phyloP scores from a whole-genome alignment of 1,139 yeast species.

The Yamadazyma aaseri region DNA sequence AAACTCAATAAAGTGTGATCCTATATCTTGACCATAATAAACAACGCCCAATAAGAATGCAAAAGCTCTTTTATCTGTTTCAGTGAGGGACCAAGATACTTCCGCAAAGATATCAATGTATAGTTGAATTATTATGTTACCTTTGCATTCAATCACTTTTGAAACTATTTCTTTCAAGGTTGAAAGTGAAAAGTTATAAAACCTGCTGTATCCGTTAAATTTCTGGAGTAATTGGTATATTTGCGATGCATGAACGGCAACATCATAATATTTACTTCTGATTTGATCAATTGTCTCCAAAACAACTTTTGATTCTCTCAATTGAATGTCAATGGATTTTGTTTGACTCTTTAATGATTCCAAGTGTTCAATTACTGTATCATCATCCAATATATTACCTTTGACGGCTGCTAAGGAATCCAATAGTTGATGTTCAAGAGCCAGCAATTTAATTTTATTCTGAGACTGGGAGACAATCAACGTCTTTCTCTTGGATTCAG shows the following conservation, averaged over 20 bases:
- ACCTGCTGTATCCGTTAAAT: conserved; percentile 42
- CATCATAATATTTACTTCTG: conserved; percentile 45
- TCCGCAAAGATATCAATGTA: conserved; percentile 47
- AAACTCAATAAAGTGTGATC: conserved; percentile 20
- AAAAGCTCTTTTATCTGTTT: conserved; percentile 47
- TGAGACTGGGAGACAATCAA: conserved; percentile 58
- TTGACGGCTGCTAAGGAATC: conserved; percentile 54
- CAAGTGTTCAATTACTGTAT: conserved; percentile 55
- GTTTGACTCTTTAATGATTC: conserved; percentile 69
- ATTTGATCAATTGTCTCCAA: conserved; percentile 53
- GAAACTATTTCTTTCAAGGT: conserved; percentile 43
- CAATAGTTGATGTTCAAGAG: conserved; percentile 62
- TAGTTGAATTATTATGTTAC: conserved; percentile 30
- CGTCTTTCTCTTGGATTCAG: conserved; percentile 57
- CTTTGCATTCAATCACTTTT: conserved; percentile 29
- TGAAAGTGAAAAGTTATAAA: conserved; percentile 60
- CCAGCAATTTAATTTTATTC: conserved; percentile 52
- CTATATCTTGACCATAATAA: conserved; percentile 27
- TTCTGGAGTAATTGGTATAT: conserved; percentile 47
- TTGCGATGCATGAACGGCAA: conserved; percentile 55
- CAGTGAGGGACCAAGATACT: conserved; percentile 51
- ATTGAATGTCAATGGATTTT: conserved; percentile 49
- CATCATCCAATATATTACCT: conserved; percentile 70
- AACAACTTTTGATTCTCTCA: conserved; percentile 53
- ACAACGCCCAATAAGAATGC: conserved; percentile 37